Conservation (phyloP, 2,329 filamentous ascomycete species). For the Fusarium torreyae region DNA sequence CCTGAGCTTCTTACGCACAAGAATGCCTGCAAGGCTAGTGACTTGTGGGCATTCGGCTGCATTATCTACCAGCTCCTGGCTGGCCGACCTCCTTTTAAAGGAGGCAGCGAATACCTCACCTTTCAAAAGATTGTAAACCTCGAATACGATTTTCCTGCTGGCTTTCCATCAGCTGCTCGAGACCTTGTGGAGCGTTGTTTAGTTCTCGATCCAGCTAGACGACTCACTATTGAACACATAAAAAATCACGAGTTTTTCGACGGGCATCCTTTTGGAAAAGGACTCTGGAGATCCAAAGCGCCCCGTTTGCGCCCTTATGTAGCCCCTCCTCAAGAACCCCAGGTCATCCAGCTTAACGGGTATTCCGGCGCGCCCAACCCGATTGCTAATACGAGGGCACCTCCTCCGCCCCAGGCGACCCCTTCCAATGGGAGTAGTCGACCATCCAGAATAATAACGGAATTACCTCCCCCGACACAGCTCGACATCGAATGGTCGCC, state of each 20-base stretch:
- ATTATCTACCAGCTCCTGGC: slow-evolving; percentile 96
- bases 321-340: slow-evolving; percentile 81
- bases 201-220: slow-evolving; percentile 86
- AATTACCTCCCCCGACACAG: slow-evolving; percentile 95
- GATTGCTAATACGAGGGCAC: slow-evolving; percentile 50
- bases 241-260: slow-evolving; percentile 97
- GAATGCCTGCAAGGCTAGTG: slow-evolving; percentile 96
- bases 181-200: slow-evolving; percentile 93
- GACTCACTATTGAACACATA: slow-evolving; percentile 94
- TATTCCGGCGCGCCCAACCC: slow-evolving; percentile 54
- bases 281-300: slow-evolving; percentile 90
- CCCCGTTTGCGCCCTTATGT: slow-evolving; percentile 88
- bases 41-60: slow-evolving; percentile 98
- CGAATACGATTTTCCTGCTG: slow-evolving; percentile 92
- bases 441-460: slow-evolving; percentile 89
- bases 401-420: slow-evolving; percentile 56
- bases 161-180: slow-evolving; percentile 87
- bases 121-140: slow-evolving; percentile 98
- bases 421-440: slow-evolving; percentile 66
- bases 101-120: slow-evolving; percentile 93
- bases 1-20: slow-evolving; percentile 97
- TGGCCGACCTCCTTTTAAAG: slow-evolving; percentile 98
- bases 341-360: slow-evolving; percentile 81
- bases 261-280: slow-evolving; percentile 85
- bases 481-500: slow-evolving; percentile 99